Evolutionary conservation across 1,284 basidiomycete genomes (phyloP).

Genomic region (Vanrija sp.): DNA sequence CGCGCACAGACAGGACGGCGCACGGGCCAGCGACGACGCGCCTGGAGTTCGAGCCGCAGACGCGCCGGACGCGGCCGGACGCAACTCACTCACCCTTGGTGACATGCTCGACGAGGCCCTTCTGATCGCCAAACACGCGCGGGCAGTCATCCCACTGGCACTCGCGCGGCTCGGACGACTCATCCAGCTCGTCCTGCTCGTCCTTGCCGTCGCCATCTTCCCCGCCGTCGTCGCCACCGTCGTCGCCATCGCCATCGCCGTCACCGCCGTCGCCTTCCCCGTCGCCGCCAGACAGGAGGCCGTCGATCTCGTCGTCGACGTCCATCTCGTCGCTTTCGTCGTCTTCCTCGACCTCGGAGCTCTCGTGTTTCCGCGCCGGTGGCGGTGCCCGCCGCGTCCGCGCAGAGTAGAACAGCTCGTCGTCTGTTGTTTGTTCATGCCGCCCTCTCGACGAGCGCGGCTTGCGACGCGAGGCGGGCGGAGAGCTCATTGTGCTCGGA

Average conservation of each 20-base stretch:
- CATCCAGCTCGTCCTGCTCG: background rate
- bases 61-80: background rate
- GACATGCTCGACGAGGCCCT: slow-evolving; percentile 31
- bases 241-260: slow-evolving; percentile 2
- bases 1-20: background rate
- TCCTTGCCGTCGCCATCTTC: background rate
- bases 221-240: slow-evolving; percentile 1
- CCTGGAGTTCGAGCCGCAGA: background rate
- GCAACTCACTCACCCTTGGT: slow-evolving; percentile 28
- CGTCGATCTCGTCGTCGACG: slow-evolving; percentile 33
- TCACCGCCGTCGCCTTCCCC: slow-evolving; percentile 3
- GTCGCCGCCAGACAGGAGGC: slow-evolving; percentile 17
- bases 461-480: no score
- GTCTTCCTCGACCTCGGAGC: background rate
- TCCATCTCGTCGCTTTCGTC: slow-evolving; percentile 11
- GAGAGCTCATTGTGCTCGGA: no score
- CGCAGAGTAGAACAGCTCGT: no score
- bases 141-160: slow-evolving; percentile 34
- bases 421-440: no score
- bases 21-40: background rate
- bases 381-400: no score
- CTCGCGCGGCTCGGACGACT: slow-evolving; percentile 2
- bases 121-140: slow-evolving; percentile 13
- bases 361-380: no score
- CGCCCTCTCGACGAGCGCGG: no score